Evolutionary conservation across 176 grass and related monocot species (phyloP), one percentile per base, ranked within the genome.

Genomic region (Lolium multiflorum): DNA sequence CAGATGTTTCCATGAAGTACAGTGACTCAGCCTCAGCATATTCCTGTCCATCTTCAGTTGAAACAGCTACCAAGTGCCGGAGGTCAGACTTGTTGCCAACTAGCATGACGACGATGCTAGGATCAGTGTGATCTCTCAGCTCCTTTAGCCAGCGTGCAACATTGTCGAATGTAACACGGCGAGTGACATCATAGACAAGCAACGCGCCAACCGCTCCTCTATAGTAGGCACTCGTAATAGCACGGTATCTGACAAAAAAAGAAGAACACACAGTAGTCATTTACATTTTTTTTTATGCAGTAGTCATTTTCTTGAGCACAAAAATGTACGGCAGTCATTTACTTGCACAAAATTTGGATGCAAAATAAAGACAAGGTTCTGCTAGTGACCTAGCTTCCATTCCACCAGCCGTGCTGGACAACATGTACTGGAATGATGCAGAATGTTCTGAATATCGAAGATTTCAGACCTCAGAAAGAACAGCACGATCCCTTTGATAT

Each of bases 221-320:
- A 62, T 90, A 90, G 71, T 93, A 90, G 50, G 91, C 91, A 79
- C 91, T 93, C 0, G 88, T 93, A 25, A 90, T 93, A 26, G 91
- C 91, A 56, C 88, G 88, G 31, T 93, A 90, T 83, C 91, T 93
- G 91, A 28, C 16, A 80, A 39, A 15, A 31, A 1, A 72, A 72
- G 52, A 59, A 56, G n/a, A 69, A 64, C 15, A 37, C 48, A 77
- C 75, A 16, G 35, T 21, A 69, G 39, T 66, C 46, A 85, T n/a
- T 66, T 41, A 26, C 47, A 2, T 35, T 35, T 35, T 35, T 35
- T 35, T 35, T 35, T 3, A 37, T 58, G 68, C 65, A 16, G 35
- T 21, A 69, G 39, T 66, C 46, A 85, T n/a, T 66, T 54, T 26
- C 47, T 12, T 66, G 20, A 75, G 28, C 73, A 66, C 73, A 73